Percentiles rank a stretch among this genome's conserved stretches.
These are phyloP conservation scores for Domatiomyces catenatus DNA, from an alignment of 2,329 filamentous ascomycete species.

Conservation along the genomic window DNA sequence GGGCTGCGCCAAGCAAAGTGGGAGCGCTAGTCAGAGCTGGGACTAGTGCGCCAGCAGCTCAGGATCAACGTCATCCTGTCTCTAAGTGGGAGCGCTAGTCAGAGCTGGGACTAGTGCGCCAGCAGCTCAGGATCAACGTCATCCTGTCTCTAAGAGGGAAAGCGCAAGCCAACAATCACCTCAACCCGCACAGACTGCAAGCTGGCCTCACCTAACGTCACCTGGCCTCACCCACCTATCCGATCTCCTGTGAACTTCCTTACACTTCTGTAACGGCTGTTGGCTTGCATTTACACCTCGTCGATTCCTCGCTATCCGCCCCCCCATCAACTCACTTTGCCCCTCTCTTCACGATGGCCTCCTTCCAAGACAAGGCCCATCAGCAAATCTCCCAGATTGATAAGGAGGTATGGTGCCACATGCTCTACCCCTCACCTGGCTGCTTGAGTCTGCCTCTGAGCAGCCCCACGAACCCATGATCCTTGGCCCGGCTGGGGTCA, in stretches of 20 bases:
- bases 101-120: neutral
- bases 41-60: neutral
- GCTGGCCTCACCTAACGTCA: neutral
- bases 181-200: neutral
- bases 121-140: neutral
- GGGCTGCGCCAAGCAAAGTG: neutral
- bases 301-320: neutral
- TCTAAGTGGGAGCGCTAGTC: neutral
- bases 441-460: neutral
- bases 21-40: neutral
- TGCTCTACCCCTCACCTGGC: neutral
- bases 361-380: conserved; percentile 48
- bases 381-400: conserved; percentile 52
- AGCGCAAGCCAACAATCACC: neutral
- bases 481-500: neutral
- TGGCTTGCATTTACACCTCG: neutral
- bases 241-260: neutral
- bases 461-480: neutral
- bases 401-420: conserved; percentile 42
- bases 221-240: neutral
- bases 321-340: neutral
- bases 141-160: neutral
- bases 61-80: neutral
- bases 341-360: conserved; percentile 11
- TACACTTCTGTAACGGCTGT: neutral